These are phyloP conservation scores for Aphanomyces cochlioides DNA, from an alignment of 352 stramenopile species.

Conservation along the genomic window DNA sequence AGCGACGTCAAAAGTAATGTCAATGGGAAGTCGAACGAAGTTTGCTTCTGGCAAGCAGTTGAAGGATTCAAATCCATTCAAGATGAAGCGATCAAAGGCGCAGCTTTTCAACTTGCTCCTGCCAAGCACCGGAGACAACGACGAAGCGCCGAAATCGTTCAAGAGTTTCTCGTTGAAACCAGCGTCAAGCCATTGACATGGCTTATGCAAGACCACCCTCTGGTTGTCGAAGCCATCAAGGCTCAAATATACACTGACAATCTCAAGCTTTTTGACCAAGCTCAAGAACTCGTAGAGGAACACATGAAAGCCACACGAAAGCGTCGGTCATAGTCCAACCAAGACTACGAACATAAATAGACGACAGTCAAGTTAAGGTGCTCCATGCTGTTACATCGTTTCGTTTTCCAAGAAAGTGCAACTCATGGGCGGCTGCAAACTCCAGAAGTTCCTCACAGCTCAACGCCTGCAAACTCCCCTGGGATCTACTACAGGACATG, in stretches of 20 bases:
- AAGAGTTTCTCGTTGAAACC: constrained; percentile 1
- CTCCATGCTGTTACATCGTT: neutral
- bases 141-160: neutral
- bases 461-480: constrained; percentile 3
- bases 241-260: neutral
- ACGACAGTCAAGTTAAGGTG: neutral
- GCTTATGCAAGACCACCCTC: constrained; percentile 7
- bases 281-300: neutral
- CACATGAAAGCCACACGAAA: neutral
- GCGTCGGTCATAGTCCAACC: neutral
- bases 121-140: constrained; percentile 11
- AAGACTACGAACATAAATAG: neutral
- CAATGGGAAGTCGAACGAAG: constrained; percentile 3
- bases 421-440: constrained; percentile 5
- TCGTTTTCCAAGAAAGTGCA: too few relatives aligned
- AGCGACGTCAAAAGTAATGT: neutral
- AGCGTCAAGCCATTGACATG: neutral
- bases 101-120: constrained; percentile 3
- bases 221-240: neutral
- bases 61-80: constrained; percentile 28
- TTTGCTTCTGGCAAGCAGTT: constrained; percentile 24
- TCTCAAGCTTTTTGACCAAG: neutral
- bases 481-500: neutral
- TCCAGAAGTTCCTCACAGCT: constrained; percentile 19
- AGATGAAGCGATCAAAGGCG: constrained; percentile 8